Evolutionary conservation across 495 filamentous ascomycete species (phyloP).

Genomic region (Talaromyces liani): DNA sequence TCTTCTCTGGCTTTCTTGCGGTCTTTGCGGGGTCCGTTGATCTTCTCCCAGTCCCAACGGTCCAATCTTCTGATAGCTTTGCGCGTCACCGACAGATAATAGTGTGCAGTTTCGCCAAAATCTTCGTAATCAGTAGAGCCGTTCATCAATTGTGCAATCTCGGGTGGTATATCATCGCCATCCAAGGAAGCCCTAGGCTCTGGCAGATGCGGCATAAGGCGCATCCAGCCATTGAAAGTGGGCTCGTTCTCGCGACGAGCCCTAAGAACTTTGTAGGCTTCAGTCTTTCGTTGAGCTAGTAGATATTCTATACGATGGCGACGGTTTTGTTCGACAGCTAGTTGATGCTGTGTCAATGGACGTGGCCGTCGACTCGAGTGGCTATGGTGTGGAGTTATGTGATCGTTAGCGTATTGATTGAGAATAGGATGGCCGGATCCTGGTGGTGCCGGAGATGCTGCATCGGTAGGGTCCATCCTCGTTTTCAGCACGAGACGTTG

Average conservation of each 20-base stretch:
- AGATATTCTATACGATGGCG: constrained; percentile 83
- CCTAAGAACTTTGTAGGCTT: constrained; percentile 56
- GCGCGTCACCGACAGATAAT: constrained; percentile 65
- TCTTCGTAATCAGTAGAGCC: constrained; percentile 61
- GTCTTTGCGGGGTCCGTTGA: constrained; percentile 37
- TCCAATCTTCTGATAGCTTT: constrained; percentile 62
- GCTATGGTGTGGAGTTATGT: constrained; percentile 21
- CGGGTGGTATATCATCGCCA: constrained; percentile 57
- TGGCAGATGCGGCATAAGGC: constrained; percentile 55
- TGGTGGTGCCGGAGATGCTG: constrained; percentile 41
- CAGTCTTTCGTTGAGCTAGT: constrained; percentile 60
- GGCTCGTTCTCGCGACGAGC: constrained; percentile 51
- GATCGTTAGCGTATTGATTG: constrained; percentile 39
- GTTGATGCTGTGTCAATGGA: constrained; percentile 85
- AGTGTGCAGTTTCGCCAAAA: constrained; percentile 68
- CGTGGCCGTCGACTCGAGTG: constrained; percentile 53
- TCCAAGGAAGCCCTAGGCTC: constrained; percentile 68
- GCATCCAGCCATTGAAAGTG: constrained; percentile 57
- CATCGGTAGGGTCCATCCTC: constrained; percentile 39
- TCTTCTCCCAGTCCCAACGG: constrained; percentile 59
- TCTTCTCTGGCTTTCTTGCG: constrained; percentile 38
- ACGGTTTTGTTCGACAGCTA: constrained; percentile 84
- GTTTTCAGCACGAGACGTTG: constrained; percentile 45
- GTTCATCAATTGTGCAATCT: constrained; percentile 60
- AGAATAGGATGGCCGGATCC: constrained; percentile 39